Conservation (phyloP, 2,329 filamentous ascomycete genomes). For the Coniochaeta sp. region DNA sequence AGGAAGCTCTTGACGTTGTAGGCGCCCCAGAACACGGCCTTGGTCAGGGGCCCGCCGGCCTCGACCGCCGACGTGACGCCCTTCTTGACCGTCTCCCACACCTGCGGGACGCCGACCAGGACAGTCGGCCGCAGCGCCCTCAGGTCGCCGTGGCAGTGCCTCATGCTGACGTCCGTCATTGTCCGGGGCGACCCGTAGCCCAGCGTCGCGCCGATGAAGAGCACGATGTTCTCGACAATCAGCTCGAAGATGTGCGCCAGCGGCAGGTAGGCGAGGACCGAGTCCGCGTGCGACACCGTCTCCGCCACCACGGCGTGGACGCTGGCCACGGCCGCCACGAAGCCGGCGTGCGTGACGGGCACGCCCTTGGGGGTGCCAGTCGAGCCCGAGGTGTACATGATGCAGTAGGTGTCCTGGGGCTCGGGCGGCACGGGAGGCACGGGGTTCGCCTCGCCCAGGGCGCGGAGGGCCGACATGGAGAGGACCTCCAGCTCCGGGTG, state of each 20-base stretch:
- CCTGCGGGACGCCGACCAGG: slow-evolving; percentile 88
- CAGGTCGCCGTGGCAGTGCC: slow-evolving; percentile 90
- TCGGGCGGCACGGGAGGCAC: slow-evolving; percentile 64
- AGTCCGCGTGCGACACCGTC: slow-evolving; percentile 70
- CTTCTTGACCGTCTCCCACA: slow-evolving; percentile 98
- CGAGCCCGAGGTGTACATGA: slow-evolving; percentile 83
- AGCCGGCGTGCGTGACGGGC: slow-evolving; percentile 70
- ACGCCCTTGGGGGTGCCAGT: slow-evolving; percentile 88
- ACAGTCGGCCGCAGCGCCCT: slow-evolving; percentile 84
- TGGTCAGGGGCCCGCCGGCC: slow-evolving; percentile 59
- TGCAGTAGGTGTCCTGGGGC: slow-evolving; percentile 73
- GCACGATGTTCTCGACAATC: slow-evolving; percentile 83
- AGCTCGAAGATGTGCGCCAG: slow-evolving; percentile 96
- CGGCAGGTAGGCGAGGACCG: slow-evolving; percentile 83
- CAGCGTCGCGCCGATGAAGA: slow-evolving; percentile 86
- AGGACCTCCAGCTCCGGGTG: slow-evolving; percentile 46
- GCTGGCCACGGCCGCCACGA: slow-evolving; percentile 78
- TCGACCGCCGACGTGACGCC: slow-evolving; percentile 78
- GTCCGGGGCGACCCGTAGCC: slow-evolving; percentile 91
- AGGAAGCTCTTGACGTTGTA: slow-evolving; percentile 53
- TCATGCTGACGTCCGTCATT: slow-evolving; percentile 75
- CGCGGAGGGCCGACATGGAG: slow-evolving; percentile 46
- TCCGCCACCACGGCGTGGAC: slow-evolving; percentile 71
- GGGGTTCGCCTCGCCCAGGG: slow-evolving; percentile 59
- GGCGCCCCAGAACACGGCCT: slow-evolving; percentile 69